Conservation (phyloP, 140 eudicot genomes). For the Ambrosia hybrid region DNA sequence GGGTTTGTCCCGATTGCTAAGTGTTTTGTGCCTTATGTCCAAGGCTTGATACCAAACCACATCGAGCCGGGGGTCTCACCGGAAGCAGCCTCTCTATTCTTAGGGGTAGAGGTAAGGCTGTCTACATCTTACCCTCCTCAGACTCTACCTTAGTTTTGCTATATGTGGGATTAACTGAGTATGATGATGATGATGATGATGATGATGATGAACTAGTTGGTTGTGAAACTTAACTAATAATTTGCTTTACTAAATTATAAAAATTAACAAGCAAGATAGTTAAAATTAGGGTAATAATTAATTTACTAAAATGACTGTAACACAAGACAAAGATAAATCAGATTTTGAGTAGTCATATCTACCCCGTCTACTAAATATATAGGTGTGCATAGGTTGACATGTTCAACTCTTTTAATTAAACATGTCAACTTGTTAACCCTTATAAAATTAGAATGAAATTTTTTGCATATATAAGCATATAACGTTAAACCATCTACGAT, state of each 20-base stretch:
- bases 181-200: no score
- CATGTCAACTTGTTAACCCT: not conserved
- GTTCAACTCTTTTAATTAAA: not conserved
- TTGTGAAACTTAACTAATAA: not conserved
- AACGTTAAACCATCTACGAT: not conserved
- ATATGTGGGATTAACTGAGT: no score
- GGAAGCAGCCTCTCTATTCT: no score
- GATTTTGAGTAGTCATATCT: not conserved
- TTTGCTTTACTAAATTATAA: not conserved
- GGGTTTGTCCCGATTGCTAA: no score
- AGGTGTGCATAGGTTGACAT: not conserved
- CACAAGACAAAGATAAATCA: not conserved
- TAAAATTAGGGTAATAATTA: not conserved
- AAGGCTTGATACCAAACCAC: no score
- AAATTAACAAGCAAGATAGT: not conserved
- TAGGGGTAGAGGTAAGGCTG: no score
- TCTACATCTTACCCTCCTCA: no score
- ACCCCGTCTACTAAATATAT: not conserved
- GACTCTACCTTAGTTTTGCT: no score
- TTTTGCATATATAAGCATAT: not conserved
- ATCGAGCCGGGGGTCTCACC: no score
- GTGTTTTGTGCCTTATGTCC: no score
- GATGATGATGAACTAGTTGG: not conserved
- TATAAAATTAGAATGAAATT: not conserved
- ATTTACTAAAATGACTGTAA: not conserved